Conservation (phyloP, 2,329 filamentous ascomycete genomes). For the Colletotrichum sp. region DNA sequence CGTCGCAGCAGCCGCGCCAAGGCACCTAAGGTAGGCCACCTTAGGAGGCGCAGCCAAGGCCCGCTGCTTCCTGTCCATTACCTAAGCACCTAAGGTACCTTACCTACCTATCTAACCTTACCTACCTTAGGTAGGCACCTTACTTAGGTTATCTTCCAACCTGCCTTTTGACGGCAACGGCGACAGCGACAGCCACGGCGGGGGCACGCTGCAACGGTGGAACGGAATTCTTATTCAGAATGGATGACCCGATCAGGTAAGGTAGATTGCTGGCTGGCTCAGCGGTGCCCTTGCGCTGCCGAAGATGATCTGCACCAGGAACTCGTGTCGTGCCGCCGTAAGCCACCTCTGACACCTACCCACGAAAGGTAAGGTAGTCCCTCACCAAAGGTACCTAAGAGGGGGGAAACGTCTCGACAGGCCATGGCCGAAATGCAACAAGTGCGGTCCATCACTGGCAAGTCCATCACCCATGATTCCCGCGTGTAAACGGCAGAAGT, state of each 20-base stretch:
- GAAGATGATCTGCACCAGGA: constrained; percentile 12
- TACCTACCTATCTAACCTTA: neutral
- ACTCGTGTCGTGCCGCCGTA: constrained; percentile 2
- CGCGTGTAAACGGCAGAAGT: neutral
- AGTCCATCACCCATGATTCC: neutral
- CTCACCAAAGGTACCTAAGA: neutral
- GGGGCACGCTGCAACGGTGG: neutral
- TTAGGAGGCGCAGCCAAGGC: constrained; percentile 6
- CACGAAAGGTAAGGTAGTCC: neutral
- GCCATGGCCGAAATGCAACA: neutral
- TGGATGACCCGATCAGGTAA: neutral
- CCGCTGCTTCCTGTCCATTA: neutral
- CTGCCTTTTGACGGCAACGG: neutral
- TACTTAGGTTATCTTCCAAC: no score
- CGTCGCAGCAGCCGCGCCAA: neutral
- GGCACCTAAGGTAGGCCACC: no score
- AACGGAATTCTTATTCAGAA: neutral
- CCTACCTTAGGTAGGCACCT: neutral
- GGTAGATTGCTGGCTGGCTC: neutral
- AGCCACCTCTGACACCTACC: neutral
- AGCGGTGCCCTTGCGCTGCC: neutral
- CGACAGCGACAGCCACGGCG: neutral
- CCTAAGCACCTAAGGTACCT: neutral
- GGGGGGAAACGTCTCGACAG: neutral
- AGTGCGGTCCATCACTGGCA: neutral